phyloP scores from a whole-genome alignment of 2,329 filamentous ascomycete genomes.

The Neofusicoccum kwambonambiense region DNA sequence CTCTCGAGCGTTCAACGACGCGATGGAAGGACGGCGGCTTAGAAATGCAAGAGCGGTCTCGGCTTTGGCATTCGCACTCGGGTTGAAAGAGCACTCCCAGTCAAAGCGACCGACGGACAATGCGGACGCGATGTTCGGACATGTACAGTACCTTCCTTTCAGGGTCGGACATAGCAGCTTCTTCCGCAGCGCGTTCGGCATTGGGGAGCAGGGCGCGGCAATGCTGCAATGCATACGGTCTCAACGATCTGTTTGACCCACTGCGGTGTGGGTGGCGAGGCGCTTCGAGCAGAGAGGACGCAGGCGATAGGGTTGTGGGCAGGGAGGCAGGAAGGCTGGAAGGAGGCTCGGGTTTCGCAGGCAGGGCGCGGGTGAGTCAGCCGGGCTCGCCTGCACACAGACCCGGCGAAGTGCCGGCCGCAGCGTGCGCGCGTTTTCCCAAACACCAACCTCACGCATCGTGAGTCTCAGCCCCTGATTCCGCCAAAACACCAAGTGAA shows the following conservation, averaged over 20 bases:
- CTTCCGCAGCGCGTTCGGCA: background rate
- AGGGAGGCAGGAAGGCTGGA: background rate
- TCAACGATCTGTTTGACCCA: slow-evolving; percentile 2
- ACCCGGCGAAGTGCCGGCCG: background rate
- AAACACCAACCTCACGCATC: slow-evolving; percentile 12
- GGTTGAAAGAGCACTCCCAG: too few relatives aligned
- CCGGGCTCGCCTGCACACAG: background rate
- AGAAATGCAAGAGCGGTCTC: too few relatives aligned
- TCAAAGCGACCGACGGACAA: too few relatives aligned
- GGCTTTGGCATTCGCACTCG: too few relatives aligned
- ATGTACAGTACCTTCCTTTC: too few relatives aligned
- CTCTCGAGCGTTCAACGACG: too few relatives aligned
- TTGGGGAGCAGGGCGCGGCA: background rate
- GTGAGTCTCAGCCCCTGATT: slow-evolving; percentile 1
- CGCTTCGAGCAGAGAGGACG: background rate
- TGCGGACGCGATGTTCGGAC: too few relatives aligned
- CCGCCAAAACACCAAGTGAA: slow-evolving; percentile 10
- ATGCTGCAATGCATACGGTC: background rate
- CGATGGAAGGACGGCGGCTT: too few relatives aligned
- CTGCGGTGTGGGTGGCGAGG: background rate
- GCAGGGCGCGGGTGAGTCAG: background rate
- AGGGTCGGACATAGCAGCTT: too few relatives aligned
- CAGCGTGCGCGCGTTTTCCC: background rate
- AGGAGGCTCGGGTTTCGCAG: background rate
- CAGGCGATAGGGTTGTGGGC: background rate